Conservation (phyloP, 768 basidiomycete genomes). For the Melanogaster broomeanus region DNA sequence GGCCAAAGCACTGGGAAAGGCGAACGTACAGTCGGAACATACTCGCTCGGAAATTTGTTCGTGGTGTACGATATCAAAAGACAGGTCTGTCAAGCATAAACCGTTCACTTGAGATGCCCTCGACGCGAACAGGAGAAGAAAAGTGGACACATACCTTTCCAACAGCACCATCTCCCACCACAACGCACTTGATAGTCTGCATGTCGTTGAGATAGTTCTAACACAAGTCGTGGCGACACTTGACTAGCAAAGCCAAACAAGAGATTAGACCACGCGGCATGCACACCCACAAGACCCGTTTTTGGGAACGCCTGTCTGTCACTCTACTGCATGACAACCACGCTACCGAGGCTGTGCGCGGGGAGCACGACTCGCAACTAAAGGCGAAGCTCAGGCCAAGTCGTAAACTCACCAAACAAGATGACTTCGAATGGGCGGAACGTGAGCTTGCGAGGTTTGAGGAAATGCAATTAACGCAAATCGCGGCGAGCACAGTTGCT, state of each 20-base stretch:
- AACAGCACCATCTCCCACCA: slow-evolving; percentile 97
- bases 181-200: slow-evolving; percentile 98
- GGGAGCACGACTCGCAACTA: slow-evolving; percentile 10
- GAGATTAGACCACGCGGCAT: slow-evolving; percentile 10
- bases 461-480: slow-evolving; percentile 22
- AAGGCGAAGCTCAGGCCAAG: slow-evolving; percentile 4
- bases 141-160: slow-evolving; percentile 74
- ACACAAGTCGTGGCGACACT: slow-evolving; percentile 15
- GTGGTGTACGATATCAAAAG: slow-evolving; percentile 96
- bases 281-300: slow-evolving; percentile 27
- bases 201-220: slow-evolving; percentile 42
- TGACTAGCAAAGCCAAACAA: slow-evolving; percentile 6
- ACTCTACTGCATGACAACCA: slow-evolving; percentile 34
- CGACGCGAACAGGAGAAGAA: background rate
- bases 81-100: slow-evolving; percentile 70
- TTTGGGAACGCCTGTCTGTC: slow-evolving; percentile 16
- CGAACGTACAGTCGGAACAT: slow-evolving; percentile 89
- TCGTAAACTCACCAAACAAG: slow-evolving; percentile 22
- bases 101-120: slow-evolving; percentile 1
- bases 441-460: slow-evolving; percentile 23
- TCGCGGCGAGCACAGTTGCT: slow-evolving; percentile 28
- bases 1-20: background rate
- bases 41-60: slow-evolving; percentile 98
- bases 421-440: slow-evolving; percentile 15
- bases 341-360: slow-evolving; percentile 25